phyloP scores from a whole-genome alignment of 1,284 basidiomycete species.

The Irpex rosettiformis region DNA sequence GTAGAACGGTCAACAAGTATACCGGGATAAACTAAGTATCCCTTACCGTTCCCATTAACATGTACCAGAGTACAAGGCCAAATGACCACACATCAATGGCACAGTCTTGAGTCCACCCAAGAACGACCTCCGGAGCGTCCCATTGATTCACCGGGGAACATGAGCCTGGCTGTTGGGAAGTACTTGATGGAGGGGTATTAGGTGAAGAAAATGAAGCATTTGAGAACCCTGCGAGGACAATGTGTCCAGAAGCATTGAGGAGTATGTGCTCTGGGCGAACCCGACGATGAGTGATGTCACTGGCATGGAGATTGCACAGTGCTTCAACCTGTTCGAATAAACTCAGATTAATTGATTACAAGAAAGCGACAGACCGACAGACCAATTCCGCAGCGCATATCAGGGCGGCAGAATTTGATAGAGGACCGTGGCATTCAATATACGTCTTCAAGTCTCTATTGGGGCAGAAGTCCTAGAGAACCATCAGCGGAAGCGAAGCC shows the following conservation, averaged over 20 bases:
- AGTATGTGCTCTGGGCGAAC: constrained; percentile 63
- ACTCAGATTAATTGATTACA: not conserved
- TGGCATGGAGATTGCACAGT: constrained; percentile 24
- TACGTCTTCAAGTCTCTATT: constrained; percentile 16
- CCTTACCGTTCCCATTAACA: constrained; percentile 56
- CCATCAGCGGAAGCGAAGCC: not conserved
- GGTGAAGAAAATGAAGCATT: constrained; percentile 22
- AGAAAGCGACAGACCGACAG: not conserved
- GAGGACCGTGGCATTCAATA: constrained; percentile 16
- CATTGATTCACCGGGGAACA: not conserved
- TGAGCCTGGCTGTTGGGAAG: not conserved
- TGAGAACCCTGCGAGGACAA: constrained; percentile 44
- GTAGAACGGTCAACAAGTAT: not conserved
- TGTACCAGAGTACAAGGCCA: constrained; percentile 73
- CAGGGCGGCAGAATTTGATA: constrained; percentile 17
- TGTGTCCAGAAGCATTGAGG: constrained; percentile 59
- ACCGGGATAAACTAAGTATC: not conserved
- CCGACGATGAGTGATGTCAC: constrained; percentile 31
- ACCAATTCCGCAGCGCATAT: constrained; percentile 25
- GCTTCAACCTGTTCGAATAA: constrained; percentile 18
- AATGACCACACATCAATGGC: constrained; percentile 85
- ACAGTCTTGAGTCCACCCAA: constrained; percentile 69
- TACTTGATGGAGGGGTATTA: constrained; percentile 1
- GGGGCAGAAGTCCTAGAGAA: constrained; percentile 19
- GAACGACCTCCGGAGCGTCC: constrained; percentile 64